Evolutionary conservation across 305 asterid genomes (phyloP), one percentile per base, ranked within the genome.

Genomic region (Withania somnifera): DNA sequence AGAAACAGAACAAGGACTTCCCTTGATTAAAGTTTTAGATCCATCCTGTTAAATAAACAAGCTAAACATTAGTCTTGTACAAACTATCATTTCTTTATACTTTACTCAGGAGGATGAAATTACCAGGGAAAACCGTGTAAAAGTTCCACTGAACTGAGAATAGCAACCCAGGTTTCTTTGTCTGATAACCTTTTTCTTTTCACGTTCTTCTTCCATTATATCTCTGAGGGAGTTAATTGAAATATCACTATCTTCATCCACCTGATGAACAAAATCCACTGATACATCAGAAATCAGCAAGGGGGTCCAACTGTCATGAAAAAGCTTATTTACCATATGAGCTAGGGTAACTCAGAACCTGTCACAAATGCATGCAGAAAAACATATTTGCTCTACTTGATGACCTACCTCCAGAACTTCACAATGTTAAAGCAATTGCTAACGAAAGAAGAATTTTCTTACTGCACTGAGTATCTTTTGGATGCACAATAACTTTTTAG

Each of bases 51-150:
- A 80, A 28, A 78, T 82, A 82, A 60, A 61, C 32, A 63, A 17
- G 80, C 30, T 50, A 69, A n/a, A 81, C 83, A 81, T 81, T 50
- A 76, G 42, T 58, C 81, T 75, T 15, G 6, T 26, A 75, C 61
- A 26, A 73, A 47, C 26, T 47, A 47, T 9, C 8, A 52, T n/a
- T 47, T 73, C 20, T 73, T 47, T 38, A 11, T 20, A 68, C 36
- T 47, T 45, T 47, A 50, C 50, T 26, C 61, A 28, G 28, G 61
- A 79, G 64, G 64, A 57, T 83, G n/a, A 71, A 7, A 90, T 84
- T 92, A 96, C 99, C 98, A 92, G 52, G 84, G 95, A 86, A 63
- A 90, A 52, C 77, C 97, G 93, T 86, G 98, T 91, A 90, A 90
- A 96, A 84, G 95, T 92, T 89, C 99, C 99, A 42, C 90, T 87